Base-by-base conservation (phyloP, 2,329 filamentous ascomycete species). In the Hypoxylon rubiginosum region DNA sequence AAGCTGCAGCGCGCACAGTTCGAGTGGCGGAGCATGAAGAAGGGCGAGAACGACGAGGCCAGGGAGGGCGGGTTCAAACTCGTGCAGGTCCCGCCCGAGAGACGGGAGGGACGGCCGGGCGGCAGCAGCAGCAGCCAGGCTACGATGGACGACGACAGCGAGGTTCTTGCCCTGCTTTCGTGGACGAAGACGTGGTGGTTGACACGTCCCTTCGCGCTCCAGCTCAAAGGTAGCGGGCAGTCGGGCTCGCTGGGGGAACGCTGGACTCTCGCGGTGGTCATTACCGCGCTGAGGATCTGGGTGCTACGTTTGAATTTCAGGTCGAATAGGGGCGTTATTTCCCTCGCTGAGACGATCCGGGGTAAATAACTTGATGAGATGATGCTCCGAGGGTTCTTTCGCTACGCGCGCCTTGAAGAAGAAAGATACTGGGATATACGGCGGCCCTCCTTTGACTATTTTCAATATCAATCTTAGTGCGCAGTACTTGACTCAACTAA, bases 11-110 rank as follows among this genome's bases (percentile, higher is more conserved):
- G 71, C 28, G 62, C 62, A 49, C 28, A 43, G 30, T 73, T 73
- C 49, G 68, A 73, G 56, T 72, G 69, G 66, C 60, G 62, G 24
- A 45, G 41, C 41, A 45, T 45, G 2, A 45, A 45, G 41, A 67
- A 68, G 59, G 50, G 52, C 13, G 60, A 64, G 24, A 43, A 26
- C 41, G 62, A 56, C 28, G 64, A 68, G 2, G 57, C 28, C 2
- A 62, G 54, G 11, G 24, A 57, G 15, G 50, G 62, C 19, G 68
- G 68, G 6, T 70, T 68, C 43, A 61, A 51, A 28, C 65, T 68
- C 15, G 34, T 68, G 9, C 26, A 39, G 9, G 36, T 60, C 2
- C 15, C 52, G 4, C 32, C 32, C 19, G 30, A 19, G 5, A 11
- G 19, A 7, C 36, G 4, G 8, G 10, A 62, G 43, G 30, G 5